Evolutionary conservation across 1,284 basidiomycete genomes (phyloP).

Genomic region (Boletus holoroseus): DNA sequence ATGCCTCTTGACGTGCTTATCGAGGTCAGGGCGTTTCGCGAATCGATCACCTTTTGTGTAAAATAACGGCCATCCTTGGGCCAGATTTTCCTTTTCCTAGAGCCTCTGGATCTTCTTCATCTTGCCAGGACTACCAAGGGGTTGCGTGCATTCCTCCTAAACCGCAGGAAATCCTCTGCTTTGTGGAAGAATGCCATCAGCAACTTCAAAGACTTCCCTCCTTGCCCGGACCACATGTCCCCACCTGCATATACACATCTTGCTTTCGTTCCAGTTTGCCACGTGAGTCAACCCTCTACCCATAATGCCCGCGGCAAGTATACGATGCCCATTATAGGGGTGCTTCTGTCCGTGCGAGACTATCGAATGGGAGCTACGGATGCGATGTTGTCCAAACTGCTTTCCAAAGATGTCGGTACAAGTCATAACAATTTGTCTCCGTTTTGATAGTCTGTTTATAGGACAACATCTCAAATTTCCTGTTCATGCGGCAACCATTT

Average conservation of each 20-base stretch:
- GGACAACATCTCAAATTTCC: conserved; percentile 1
- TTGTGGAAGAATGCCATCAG: conserved; percentile 35
- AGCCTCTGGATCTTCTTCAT: conserved; percentile 38
- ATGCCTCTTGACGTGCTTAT: conserved; percentile 16
- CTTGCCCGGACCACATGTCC: conserved; percentile 36
- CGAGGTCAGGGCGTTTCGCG: conserved; percentile 13
- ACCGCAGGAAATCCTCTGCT: conserved; percentile 24
- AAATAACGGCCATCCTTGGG: not conserved
- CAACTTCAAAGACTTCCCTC: conserved; percentile 32
- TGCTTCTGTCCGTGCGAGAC: conserved; percentile 30
- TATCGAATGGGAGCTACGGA: conserved; percentile 36
- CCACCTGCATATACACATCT: conserved; percentile 37
- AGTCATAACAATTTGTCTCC: too few species aligned
- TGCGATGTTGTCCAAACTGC: conserved; percentile 36
- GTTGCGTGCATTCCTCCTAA: conserved; percentile 37
- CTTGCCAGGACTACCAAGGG: conserved; percentile 38
- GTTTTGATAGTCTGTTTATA: not conserved
- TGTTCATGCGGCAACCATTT: not conserved
- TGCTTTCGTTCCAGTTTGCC: conserved; percentile 37
- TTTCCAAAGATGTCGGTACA: conserved; percentile 19
- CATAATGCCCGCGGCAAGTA: too few species aligned
- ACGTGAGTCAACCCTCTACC: conserved; percentile 26
- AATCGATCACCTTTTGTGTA: not conserved
- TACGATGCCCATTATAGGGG: conserved; percentile 20
- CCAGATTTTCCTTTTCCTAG: conserved; percentile 35